These are phyloP conservation scores for Zygotorulaspora chibaensis DNA, from an alignment of 805 yeast genomes.

Conservation along the genomic window DNA sequence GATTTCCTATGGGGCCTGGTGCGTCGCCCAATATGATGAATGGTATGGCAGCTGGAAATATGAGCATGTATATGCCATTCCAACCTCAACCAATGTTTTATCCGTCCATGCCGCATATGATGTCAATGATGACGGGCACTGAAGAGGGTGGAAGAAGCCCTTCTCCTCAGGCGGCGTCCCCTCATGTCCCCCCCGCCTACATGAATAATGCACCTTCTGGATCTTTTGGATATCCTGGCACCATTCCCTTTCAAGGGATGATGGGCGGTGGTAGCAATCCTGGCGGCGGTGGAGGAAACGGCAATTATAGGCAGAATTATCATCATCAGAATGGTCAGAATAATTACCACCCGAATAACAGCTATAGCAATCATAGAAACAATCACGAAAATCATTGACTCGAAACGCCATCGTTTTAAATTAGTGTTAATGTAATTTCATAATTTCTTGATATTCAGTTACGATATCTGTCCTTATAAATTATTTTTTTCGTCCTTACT, in stretches of 20 bases:
- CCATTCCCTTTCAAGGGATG: slow-evolving; percentile 28
- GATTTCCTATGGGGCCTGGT: slow-evolving; percentile 29
- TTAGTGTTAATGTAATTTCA: no score
- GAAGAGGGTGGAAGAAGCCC: slow-evolving; percentile 20
- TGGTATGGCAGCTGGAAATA: slow-evolving; percentile 22
- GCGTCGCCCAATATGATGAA: slow-evolving; percentile 26
- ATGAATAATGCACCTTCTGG: slow-evolving; percentile 22
- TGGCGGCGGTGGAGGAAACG: slow-evolving; percentile 8
- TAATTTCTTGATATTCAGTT: no score
- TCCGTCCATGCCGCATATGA: slow-evolving; percentile 33
- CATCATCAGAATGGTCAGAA: slow-evolving; percentile 16
- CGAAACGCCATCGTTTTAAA: no score
- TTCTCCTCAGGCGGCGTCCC: slow-evolving; percentile 27
- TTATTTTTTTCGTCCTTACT: not conserved
- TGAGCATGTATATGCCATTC: slow-evolving; percentile 34
- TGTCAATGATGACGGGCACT: slow-evolving; percentile 28
- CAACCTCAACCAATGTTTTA: slow-evolving; percentile 35
- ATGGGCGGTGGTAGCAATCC: slow-evolving; percentile 15
- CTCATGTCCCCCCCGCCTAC: slow-evolving; percentile 28
- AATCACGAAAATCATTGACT: slow-evolving; percentile 12
- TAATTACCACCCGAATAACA: no score
- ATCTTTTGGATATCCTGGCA: slow-evolving; percentile 29
- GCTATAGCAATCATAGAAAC: slow-evolving; percentile 2
- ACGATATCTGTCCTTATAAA: not conserved
- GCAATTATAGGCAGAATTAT: slow-evolving; percentile 22